phyloP scores from a whole-genome alignment of 495 filamentous ascomycete genomes.

The Clavariopsis aquatica region DNA sequence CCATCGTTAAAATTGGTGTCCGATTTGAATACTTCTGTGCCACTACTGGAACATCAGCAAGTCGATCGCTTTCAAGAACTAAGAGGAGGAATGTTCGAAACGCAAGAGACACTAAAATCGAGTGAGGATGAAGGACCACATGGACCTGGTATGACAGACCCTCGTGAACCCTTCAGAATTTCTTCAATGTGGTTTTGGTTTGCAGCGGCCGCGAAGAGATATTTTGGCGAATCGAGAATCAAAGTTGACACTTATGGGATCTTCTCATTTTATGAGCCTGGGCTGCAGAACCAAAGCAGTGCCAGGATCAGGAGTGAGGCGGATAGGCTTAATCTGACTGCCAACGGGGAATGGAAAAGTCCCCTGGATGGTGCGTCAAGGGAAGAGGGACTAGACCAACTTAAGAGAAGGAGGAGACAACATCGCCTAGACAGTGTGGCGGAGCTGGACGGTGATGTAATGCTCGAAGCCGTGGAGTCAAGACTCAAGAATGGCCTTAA shows the following conservation, averaged over 20 bases:
- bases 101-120: background rate
- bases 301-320: conserved; percentile 30
- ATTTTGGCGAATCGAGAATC: conserved; percentile 33
- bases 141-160: conserved; percentile 27
- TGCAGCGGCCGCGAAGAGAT: conserved; percentile 27
- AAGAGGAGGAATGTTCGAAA: background rate
- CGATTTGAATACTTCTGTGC: conserved; percentile 47
- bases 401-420: conserved; percentile 39
- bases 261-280: conserved; percentile 44
- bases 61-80: background rate
- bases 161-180: conserved; percentile 26
- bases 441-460: conserved; percentile 38
- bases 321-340: conserved; percentile 39
- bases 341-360: conserved; percentile 38
- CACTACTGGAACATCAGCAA: conserved; percentile 25
- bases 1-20: conserved; percentile 44
- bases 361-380: conserved; percentile 1
- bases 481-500: conserved; percentile 33
- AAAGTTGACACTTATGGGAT: conserved; percentile 40
- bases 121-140: conserved; percentile 27
- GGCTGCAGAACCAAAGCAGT: conserved; percentile 26
- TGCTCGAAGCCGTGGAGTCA: conserved; percentile 36
- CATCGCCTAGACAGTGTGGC: conserved; percentile 39
- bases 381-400: conserved; percentile 28
- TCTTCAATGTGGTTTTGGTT: conserved; percentile 35